phyloP scores from a whole-genome alignment of 257 asterid species.

The Rubia yunnanensis region DNA sequence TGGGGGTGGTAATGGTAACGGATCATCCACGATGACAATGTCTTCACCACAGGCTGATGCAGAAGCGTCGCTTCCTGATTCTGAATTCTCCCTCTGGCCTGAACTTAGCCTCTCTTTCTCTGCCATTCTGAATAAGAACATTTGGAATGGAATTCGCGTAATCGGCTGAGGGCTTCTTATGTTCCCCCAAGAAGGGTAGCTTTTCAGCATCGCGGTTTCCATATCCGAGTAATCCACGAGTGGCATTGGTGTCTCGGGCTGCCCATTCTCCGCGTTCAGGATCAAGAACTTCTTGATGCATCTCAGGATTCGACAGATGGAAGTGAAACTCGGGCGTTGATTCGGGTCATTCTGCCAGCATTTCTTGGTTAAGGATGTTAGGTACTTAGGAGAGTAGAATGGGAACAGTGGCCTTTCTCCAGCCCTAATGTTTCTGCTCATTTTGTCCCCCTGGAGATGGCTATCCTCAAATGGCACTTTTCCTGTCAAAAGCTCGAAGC shows the following conservation, averaged over 20 bases:
- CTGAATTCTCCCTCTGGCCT: conserved; percentile 40
- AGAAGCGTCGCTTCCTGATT: conserved; percentile 75
- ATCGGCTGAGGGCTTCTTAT: conserved; percentile 19
- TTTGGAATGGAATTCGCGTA: conserved; percentile 57
- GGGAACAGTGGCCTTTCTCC: conserved; percentile 95
- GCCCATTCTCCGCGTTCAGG: conserved; percentile 43
- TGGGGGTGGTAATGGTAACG: conserved; percentile 38
- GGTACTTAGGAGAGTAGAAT: conserved; percentile 51
- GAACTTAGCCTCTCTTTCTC: conserved; percentile 52
- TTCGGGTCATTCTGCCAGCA: conserved; percentile 39
- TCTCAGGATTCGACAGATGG: conserved; percentile 61
- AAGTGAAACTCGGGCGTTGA: conserved; percentile 36
- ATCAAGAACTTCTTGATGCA: conserved; percentile 37
- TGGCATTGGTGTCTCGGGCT: conserved; percentile 57
- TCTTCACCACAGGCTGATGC: conserved; percentile 52
- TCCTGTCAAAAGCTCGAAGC: conserved; percentile 75
- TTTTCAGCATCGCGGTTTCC: conserved; percentile 25
- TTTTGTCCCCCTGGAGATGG: conserved; percentile 82
- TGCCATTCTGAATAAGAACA: conserved; percentile 57
- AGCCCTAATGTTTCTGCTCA: conserved; percentile 71
- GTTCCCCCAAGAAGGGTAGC: conserved; percentile 16
- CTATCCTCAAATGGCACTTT: conserved; percentile 85
- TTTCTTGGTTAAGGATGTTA: conserved; percentile 35
- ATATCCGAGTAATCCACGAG: conserved; percentile 29
- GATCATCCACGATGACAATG: conserved; percentile 30